phyloP scores from a whole-genome alignment of 2,329 filamentous ascomycete species.

The Trichoderma citrinoviride region DNA sequence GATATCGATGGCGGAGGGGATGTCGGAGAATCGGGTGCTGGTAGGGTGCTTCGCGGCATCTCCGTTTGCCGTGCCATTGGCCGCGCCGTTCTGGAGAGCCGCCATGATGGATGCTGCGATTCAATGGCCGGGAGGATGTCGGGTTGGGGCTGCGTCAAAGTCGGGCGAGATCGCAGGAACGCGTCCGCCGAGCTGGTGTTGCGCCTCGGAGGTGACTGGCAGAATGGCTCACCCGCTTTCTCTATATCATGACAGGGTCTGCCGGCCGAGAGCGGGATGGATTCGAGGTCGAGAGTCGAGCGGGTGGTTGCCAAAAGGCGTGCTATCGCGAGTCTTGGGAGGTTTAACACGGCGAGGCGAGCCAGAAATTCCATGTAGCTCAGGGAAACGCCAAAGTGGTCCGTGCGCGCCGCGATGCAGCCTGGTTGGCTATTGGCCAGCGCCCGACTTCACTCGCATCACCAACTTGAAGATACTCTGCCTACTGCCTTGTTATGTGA shows the following conservation, averaged over 20 bases:
- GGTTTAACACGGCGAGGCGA: neutral
- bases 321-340: conserved; percentile 9
- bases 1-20: conserved; percentile 64
- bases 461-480: too few species aligned
- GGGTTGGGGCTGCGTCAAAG: conserved; percentile 20
- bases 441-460: neutral
- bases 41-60: conserved; percentile 36
- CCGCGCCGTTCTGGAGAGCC: conserved; percentile 42
- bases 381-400: neutral
- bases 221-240: conserved; percentile 32
- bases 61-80: conserved; percentile 45
- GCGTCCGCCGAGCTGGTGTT: conserved; percentile 34
- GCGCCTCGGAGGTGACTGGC: conserved; percentile 33
- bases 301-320: neutral
- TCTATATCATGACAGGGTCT: conserved; percentile 13
- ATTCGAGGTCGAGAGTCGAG: neutral
- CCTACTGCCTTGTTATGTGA: too few species aligned
- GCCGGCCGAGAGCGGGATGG: neutral
- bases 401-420: conserved; percentile 10
- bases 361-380: conserved; percentile 18
- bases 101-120: conserved; percentile 39
- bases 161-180: conserved; percentile 25
- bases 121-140: conserved; percentile 13
- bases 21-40: conserved; percentile 62
- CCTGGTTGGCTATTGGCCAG: neutral